Evolutionary conservation across 495 filamentous ascomycete species (phyloP).

Genomic region (Lentithecium fluviatile): DNA sequence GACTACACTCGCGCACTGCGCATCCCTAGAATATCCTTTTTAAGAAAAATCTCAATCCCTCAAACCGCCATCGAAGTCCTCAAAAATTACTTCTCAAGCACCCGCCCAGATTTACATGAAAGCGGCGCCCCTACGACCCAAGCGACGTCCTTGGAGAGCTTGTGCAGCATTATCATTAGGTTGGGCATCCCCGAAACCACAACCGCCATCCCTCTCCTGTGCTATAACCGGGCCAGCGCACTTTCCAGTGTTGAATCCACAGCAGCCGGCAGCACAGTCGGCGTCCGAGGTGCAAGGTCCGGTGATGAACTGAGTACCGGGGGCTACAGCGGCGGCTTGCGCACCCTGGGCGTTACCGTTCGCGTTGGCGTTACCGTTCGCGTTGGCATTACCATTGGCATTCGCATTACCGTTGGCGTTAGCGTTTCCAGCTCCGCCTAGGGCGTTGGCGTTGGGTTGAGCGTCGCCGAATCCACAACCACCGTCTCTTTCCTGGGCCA

Average conservation of each 20-base stretch:
- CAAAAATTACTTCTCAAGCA: no score
- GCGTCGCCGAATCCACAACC: conserved; percentile 42
- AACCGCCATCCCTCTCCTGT: conserved; percentile 44
- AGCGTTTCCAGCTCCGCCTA: no score
- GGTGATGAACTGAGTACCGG: conserved; percentile 39
- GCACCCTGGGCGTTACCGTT: background rate
- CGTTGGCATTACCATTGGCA: background rate
- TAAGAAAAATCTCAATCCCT: no score
- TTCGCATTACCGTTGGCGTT: no score
- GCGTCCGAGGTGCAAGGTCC: conserved; percentile 34
- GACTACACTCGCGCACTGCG: no score
- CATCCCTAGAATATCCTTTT: no score
- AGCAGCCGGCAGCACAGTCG: conserved; percentile 36
- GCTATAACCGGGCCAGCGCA: conserved; percentile 42
- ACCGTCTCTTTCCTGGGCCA: conserved; percentile 41
- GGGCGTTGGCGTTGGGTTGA: background rate
- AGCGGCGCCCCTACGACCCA: background rate
- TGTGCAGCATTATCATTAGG: conserved; percentile 38
- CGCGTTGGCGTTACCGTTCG: conserved; percentile 14
- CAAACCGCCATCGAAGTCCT: no score
- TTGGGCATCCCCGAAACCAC: conserved; percentile 41
- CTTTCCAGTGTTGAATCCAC: conserved; percentile 37
- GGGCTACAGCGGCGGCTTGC: conserved; percentile 25
- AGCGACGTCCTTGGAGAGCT: background rate
- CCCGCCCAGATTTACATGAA: no score